Evolutionary conservation across 129 eudicot species (phyloP).

Genomic region (Mikania micrantha): DNA sequence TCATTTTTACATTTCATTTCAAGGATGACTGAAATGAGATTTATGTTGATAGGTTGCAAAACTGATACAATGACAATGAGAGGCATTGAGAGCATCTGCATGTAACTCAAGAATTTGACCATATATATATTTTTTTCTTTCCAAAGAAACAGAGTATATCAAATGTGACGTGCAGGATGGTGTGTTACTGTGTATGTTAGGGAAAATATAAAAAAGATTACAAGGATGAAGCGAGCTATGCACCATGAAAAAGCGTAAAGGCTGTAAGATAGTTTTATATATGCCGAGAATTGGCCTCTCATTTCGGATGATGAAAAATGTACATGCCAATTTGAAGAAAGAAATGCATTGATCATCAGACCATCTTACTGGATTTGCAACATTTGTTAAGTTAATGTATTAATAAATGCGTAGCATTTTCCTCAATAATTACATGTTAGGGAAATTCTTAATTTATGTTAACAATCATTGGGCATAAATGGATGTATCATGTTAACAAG

Average conservation of each 20-base stretch:
- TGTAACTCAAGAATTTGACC: not conserved
- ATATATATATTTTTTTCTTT: not conserved
- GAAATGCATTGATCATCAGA: not conserved
- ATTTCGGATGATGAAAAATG: not conserved
- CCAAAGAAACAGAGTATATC: not conserved
- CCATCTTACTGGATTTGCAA: no score
- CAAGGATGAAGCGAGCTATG: not conserved
- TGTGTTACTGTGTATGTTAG: not conserved
- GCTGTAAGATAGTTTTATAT: not conserved
- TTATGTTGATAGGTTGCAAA: not conserved
- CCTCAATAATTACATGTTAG: not conserved
- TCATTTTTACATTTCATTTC: not conserved
- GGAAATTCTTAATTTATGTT: not conserved
- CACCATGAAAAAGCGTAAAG: not conserved
- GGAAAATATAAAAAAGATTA: not conserved
- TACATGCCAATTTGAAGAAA: not conserved
- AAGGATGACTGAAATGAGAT: not conserved
- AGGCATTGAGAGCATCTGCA: not conserved
- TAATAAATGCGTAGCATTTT: not conserved
- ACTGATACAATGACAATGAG: not conserved
- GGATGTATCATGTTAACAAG: not conserved
- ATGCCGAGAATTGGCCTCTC: not conserved
- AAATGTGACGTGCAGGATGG: not conserved
- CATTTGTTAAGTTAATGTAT: not conserved
- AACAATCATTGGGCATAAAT: not conserved